Conservation (phyloP, 805 yeast genomes). For the Kazachstania kunashirensis region DNA sequence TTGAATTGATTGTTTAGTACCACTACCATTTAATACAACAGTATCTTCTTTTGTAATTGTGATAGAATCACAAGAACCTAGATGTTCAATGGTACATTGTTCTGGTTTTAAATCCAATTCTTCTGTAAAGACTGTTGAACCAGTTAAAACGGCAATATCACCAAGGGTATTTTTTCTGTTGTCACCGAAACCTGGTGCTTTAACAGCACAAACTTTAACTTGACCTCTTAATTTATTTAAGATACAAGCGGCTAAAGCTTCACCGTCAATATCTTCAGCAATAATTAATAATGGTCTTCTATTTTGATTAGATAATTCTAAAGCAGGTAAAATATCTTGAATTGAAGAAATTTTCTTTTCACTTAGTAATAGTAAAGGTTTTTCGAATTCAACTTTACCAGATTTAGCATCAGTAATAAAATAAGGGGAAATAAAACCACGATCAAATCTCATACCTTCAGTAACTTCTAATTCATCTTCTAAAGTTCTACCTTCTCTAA, state of each 20-base stretch:
- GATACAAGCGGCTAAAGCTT: constrained; percentile 96
- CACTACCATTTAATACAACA: constrained; percentile 86
- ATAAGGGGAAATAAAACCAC: constrained; percentile 95
- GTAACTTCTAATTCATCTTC: constrained; percentile 95
- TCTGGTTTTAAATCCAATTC: constrained; percentile 94
- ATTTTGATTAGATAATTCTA: constrained; percentile 84
- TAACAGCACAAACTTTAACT: constrained; percentile 93
- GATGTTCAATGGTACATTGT: constrained; percentile 77
- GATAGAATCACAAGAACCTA: constrained; percentile 86
- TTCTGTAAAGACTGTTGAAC: constrained; percentile 80
- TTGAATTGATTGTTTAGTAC: constrained; percentile 67
- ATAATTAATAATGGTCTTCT: constrained; percentile 88
- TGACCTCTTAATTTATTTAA: constrained; percentile 96
- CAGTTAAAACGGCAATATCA: constrained; percentile 89
- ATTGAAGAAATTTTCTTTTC: constrained; percentile 89
- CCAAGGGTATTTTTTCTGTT: constrained; percentile 94
- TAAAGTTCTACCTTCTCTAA: constrained; percentile 92
- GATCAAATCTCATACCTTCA: constrained; percentile 97
- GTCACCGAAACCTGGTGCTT: constrained; percentile 99
- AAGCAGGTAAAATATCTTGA: constrained; percentile 84
- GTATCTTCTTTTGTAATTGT: constrained; percentile 95
- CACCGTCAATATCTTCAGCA: constrained; percentile 96
- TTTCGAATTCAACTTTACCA: constrained; percentile 92
- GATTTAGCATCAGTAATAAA: constrained; percentile 87
- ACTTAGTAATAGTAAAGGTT: constrained; percentile 76